Evolutionary conservation across 2,329 filamentous ascomycete species (phyloP).

Genomic region (Calonectria henricotiae): DNA sequence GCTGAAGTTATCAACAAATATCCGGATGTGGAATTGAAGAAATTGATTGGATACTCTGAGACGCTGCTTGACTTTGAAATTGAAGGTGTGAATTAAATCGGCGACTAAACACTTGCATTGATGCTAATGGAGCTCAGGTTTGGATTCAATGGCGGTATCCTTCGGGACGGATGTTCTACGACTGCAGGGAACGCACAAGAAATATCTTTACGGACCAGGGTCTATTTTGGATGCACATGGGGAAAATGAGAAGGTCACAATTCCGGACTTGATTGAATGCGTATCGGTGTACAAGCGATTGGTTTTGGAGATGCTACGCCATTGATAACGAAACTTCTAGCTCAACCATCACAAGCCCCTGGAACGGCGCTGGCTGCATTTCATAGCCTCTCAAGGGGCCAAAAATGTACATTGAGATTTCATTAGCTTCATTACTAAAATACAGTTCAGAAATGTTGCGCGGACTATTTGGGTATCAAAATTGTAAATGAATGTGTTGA

Average conservation of each 20-base stretch:
- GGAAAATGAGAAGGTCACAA: constrained; percentile 39
- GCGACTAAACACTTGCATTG: not conserved
- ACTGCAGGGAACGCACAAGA: constrained; percentile 40
- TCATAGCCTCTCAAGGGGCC: too few species aligned
- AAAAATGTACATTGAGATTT: not conserved
- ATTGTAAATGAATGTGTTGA: constrained; percentile 6
- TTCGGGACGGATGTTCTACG: constrained; percentile 45
- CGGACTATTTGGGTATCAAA: constrained; percentile 8
- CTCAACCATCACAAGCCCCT: too few species aligned
- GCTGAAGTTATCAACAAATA: constrained; percentile 54
- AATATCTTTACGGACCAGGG: constrained; percentile 44
- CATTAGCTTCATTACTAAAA: constrained; percentile 12
- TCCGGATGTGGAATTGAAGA: constrained; percentile 56
- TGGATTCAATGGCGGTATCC: constrained; percentile 38
- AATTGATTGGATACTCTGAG: constrained; percentile 59
- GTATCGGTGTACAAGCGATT: constrained; percentile 43
- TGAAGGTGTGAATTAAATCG: constrained; percentile 45
- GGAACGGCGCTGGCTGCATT: too few species aligned
- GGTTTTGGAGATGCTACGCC: constrained; percentile 25
- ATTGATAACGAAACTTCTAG: not conserved
- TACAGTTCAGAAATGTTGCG: not conserved
- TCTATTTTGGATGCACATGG: constrained; percentile 45
- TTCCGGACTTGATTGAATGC: constrained; percentile 39
- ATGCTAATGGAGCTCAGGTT: constrained; percentile 22
- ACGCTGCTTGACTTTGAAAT: constrained; percentile 60